Conservation (phyloP, 2,329 filamentous ascomycete genomes). For the Tolypocladium nubicola region DNA sequence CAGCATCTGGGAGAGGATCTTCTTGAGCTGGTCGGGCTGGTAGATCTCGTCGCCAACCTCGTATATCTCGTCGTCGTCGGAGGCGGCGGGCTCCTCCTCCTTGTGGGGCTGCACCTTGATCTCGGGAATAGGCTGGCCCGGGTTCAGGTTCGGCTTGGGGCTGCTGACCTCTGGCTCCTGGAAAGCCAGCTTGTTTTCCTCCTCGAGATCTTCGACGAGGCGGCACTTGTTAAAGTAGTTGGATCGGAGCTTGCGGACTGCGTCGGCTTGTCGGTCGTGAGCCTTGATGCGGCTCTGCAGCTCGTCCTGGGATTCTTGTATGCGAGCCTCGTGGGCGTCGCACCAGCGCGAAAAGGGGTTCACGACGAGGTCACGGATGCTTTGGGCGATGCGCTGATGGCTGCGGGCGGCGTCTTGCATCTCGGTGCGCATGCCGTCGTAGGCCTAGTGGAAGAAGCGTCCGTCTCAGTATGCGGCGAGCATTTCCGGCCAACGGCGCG, state of each 20-base stretch:
- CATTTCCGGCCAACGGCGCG: neutral
- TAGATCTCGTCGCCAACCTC: conserved; percentile 90
- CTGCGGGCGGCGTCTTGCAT: conserved; percentile 85
- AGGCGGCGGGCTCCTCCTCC: conserved; percentile 39
- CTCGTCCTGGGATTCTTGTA: conserved; percentile 92
- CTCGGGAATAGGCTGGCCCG: conserved; percentile 53
- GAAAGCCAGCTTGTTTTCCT: conserved; percentile 97
- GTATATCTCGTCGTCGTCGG: conserved; percentile 69
- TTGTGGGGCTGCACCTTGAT: conserved; percentile 74
- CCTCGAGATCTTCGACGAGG: conserved; percentile 88
- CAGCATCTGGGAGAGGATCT: conserved; percentile 77
- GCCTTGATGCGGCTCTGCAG: conserved; percentile 83
- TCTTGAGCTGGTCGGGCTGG: conserved; percentile 77
- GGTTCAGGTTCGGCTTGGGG: conserved; percentile 42
- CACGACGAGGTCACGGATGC: conserved; percentile 91
- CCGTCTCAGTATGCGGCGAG: conserved; percentile 7
- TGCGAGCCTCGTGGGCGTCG: conserved; percentile 81
- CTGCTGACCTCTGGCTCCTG: conserved; percentile 73
- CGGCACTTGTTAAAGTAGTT: conserved; percentile 99
- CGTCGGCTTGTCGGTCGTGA: conserved; percentile 83
- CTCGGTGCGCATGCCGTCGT: conserved; percentile 83
- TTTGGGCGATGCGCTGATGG: conserved; percentile 92
- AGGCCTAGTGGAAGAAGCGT: conserved; percentile 49
- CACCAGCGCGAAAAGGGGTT: conserved; percentile 94
- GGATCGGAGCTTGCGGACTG: conserved; percentile 84